Base-by-base conservation (phyloP, 345 rosid species). In the Boechera divaricarpa region DNA sequence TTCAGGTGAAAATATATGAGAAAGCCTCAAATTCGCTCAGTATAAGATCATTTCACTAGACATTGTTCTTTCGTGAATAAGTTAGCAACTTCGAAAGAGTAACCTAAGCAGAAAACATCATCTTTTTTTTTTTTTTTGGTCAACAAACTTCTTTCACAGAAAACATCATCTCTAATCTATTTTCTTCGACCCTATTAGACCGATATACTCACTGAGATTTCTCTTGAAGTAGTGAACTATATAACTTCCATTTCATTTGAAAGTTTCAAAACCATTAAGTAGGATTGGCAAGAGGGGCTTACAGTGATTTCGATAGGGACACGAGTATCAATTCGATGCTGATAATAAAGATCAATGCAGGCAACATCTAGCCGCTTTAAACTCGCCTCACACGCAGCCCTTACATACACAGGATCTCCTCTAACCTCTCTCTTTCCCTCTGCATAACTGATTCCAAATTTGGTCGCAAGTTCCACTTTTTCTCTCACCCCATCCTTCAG, bases 301-400 rank as follows among this genome's bases (percentile, higher is more conserved):
- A 88, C 88, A 67, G 87, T 88, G 80, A 83, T 42, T 79, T 88
- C 88, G 12, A 86, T 86, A 1, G 88, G 90, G 47, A 88, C 71
- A 5, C 57, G 79, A 61, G 85, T 86, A 41, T 89, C 93, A 0
- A 86, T 16, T 2, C 85, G 81, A 70, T 89, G 90, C 49, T 85
- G 89, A 42, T 89, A 87, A 70, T 87, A 89, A 7, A 89, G 91
- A 79, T 87, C 91, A 53, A 89, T 79, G 47, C 77, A 88, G 32
- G 75, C 78, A 28, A 84, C 76, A 2, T 70, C 80, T 26, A 88
- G 83, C 33, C 93, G 65, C 70, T 82, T 87, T 70, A 89, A 84
- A 77, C 89, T 89, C 9, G 67, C 86, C 65, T 85, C 89, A 42
- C 93, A 89, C 15, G 87, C 82, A 35, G 81, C 75, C 48, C 90